These are phyloP conservation scores for Aspergillus sp. DNA, from an alignment of 2,329 filamentous ascomycete genomes.

Conservation along the genomic window DNA sequence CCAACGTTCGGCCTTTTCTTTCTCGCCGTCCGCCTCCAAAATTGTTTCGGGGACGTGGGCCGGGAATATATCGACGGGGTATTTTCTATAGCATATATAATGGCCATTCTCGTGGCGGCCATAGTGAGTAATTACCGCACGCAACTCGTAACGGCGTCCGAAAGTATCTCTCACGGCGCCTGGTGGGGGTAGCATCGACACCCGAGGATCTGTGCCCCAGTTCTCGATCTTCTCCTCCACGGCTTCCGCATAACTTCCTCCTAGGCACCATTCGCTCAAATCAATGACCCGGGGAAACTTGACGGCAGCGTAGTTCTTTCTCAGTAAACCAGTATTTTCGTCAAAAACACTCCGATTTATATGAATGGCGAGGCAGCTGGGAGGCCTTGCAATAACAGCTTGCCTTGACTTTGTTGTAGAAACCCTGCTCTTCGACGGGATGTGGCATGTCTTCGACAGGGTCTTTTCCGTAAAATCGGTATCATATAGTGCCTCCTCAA, in stretches of 20 bases:
- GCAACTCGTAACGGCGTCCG: conserved; percentile 66
- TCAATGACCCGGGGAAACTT: conserved; percentile 73
- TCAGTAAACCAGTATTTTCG: conserved; percentile 72
- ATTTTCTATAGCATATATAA: conserved; percentile 86
- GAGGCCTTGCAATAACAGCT: conserved; percentile 78
- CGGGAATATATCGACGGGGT: conserved; percentile 48
- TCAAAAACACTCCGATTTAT: conserved; percentile 92
- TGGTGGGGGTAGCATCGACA: conserved; percentile 70
- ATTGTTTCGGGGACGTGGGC: conserved; percentile 32
- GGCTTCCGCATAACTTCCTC: conserved; percentile 46
- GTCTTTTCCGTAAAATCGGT: conserved; percentile 76
- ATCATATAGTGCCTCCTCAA: conserved; percentile 71
- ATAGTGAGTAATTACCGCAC: conserved; percentile 83
- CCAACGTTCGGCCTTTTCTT: conserved; percentile 62
- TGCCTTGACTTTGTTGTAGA: conserved; percentile 86
- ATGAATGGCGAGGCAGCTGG: conserved; percentile 78
- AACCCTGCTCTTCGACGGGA: conserved; percentile 66
- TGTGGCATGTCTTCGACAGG: conserved; percentile 63
- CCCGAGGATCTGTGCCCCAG: conserved; percentile 68
- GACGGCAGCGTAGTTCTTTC: conserved; percentile 80
- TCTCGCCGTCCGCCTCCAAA: conserved; percentile 32
- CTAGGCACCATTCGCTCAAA: conserved; percentile 81
- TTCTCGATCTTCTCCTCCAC: conserved; percentile 55
- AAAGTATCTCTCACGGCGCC: conserved; percentile 54
- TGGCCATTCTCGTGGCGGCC: conserved; percentile 94